Conservation (phyloP, 352 stramenopile genomes). For the Pythium volutum region DNA sequence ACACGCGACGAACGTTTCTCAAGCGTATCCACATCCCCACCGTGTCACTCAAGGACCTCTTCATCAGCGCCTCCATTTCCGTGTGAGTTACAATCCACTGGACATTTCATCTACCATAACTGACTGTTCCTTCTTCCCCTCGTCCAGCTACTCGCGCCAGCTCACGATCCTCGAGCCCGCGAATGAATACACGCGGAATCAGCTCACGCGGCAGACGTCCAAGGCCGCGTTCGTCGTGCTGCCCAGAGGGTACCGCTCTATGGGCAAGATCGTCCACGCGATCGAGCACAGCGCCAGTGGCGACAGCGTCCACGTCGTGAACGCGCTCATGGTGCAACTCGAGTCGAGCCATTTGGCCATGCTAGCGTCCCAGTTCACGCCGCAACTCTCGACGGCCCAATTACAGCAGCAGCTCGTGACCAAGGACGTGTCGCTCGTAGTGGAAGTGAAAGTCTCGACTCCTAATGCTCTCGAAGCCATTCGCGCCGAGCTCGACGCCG, state of each 20-base stretch:
- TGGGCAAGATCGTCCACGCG: conserved; percentile 43
- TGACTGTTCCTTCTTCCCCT: neutral
- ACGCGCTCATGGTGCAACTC: conserved; percentile 50
- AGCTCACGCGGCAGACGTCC: conserved; percentile 30
- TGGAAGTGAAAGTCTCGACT: conserved; percentile 40
- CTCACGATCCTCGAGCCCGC: conserved; percentile 62
- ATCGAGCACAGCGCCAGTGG: conserved; percentile 34
- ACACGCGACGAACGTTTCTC: conserved; percentile 64
- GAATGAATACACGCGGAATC: conserved; percentile 59
- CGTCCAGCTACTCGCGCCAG: conserved; percentile 67
- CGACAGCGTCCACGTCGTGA: conserved; percentile 29
- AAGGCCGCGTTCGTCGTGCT: conserved; percentile 52
- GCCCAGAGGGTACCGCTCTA: conserved; percentile 41
- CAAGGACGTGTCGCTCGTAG: conserved; percentile 45
- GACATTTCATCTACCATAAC: neutral
- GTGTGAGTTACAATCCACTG: conserved; percentile 34
- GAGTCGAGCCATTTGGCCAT: conserved; percentile 32
- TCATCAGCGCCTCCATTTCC: conserved; percentile 62
- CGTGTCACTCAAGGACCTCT: conserved; percentile 61
- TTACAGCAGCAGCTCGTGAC: conserved; percentile 25
- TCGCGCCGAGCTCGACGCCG: conserved; percentile 22
- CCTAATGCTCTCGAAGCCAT: conserved; percentile 29
- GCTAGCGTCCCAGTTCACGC: conserved; percentile 10
- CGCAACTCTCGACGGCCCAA: conserved; percentile 21
- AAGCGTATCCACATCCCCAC: conserved; percentile 76